Evolutionary conservation across 345 rosid genomes (phyloP).

Genomic region (Punica granatum): DNA sequence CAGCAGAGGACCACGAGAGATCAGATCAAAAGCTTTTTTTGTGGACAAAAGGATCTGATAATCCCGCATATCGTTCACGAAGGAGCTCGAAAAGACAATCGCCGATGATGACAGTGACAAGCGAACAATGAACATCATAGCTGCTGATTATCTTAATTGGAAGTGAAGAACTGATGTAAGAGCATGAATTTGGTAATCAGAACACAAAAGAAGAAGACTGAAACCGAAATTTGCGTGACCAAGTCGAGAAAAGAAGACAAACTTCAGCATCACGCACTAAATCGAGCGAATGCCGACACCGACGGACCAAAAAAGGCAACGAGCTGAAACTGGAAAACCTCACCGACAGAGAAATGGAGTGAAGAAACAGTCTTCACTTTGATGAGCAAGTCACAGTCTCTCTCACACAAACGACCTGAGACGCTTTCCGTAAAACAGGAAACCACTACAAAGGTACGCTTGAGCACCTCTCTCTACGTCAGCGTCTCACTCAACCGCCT

Average conservation of each 20-base stretch:
- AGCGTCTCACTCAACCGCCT: neutral
- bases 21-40: too few relatives aligned
- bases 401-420: neutral
- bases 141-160: neutral
- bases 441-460: neutral
- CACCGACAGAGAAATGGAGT: slow-evolving; percentile 6
- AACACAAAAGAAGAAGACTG: neutral
- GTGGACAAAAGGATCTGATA: neutral
- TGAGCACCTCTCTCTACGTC: neutral
- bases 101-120: neutral
- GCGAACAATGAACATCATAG: neutral
- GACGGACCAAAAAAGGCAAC: neutral
- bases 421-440: neutral
- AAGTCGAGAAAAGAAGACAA: neutral
- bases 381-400: neutral
- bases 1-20: too few relatives aligned
- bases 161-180: neutral
- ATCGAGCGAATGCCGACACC: neutral
- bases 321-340: neutral
- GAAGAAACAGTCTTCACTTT: neutral
- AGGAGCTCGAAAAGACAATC: neutral
- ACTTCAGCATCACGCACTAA: neutral
- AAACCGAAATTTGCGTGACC: neutral
- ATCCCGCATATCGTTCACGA: neutral
- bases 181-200: neutral